Percentiles rank a stretch among this genome's conserved stretches.
These are phyloP conservation scores for Eucalyptus marginata DNA, from an alignment of 345 rosid species.

Conservation along the genomic window DNA sequence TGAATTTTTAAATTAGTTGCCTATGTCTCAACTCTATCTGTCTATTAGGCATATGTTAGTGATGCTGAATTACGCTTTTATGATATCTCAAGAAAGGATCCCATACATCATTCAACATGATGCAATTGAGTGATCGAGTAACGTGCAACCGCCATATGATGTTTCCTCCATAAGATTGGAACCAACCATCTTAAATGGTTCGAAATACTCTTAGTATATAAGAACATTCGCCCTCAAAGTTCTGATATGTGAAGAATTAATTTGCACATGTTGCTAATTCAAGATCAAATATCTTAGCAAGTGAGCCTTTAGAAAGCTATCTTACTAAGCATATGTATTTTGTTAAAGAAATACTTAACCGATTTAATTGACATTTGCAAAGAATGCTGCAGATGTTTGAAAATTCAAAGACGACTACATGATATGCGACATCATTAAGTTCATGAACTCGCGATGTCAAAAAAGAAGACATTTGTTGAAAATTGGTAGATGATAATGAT, in stretches of 20 bases:
- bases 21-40: not conserved
- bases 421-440: not conserved
- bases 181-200: not conserved
- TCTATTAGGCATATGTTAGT: not conserved
- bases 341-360: not conserved
- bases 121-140: not conserved
- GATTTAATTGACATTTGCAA: not conserved
- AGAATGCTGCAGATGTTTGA: not conserved
- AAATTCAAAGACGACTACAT: not conserved
- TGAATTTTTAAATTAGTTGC: not conserved
- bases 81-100: not conserved
- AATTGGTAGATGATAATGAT: not conserved
- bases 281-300: not conserved
- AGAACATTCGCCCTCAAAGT: not conserved
- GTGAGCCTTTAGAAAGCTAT: not conserved
- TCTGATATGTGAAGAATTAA: not conserved
- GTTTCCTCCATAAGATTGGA: not conserved
- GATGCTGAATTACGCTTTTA: not conserved
- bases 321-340: not conserved
- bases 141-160: fast-evolving
- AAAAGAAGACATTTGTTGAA: not conserved
- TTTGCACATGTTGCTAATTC: not conserved
- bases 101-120: no score
- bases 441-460: not conserved
- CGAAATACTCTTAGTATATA: not conserved